Base-by-base conservation (phyloP, 768 basidiomycete genomes). In the Mycena albidolilacea region DNA sequence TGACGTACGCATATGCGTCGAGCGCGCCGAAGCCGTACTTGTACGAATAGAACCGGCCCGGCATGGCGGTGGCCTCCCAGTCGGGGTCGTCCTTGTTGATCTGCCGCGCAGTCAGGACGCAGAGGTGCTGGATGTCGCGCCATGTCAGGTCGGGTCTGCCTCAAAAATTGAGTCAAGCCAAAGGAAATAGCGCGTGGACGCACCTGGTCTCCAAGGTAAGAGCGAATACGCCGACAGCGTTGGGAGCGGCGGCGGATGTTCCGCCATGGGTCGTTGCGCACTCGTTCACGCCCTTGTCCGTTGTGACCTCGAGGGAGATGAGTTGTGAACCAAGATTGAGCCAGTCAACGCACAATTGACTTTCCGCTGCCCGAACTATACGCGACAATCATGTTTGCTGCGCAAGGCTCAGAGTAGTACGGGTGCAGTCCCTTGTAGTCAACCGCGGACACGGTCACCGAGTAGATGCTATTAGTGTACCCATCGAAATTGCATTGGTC, bases 401-500 rank as follows among this genome's bases (percentile, higher is more conserved):
- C 93, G 78, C 98, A 99, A n/a, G 96, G 85, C 82, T 99, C 98
- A 5, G 97, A 98, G 78, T 99, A 99, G 80, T 95, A 96, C 15
- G 98, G 98, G 79, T 98, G 98, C 41, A 97, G 83, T 11, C 69
- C 97, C 79, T 95, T 95, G 81, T 93, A 91, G 78, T 99, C 98
- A 71, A 99, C 87, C 0, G 98, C 95, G n/a, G 96, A 92, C 38
- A 99, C 96, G 0, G 98, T 99, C 54, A 99, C 91, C 8, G 95
- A 95, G 83, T 95, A 98, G 70, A 99, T 97, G 78, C 94, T 95
- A 80, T 99, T 99, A 14, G 98, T 99, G 81, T 99, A 99, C 8
- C 98, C 98, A 77, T 99, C 97, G 79, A 99, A 99, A 81, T 99
- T 99, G 86, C 98, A 99, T 81, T 99, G 97, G 79, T 99, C 98